Conservation (phyloP, 73 alveolate genomes). For the Stentor coeruleus region DNA sequence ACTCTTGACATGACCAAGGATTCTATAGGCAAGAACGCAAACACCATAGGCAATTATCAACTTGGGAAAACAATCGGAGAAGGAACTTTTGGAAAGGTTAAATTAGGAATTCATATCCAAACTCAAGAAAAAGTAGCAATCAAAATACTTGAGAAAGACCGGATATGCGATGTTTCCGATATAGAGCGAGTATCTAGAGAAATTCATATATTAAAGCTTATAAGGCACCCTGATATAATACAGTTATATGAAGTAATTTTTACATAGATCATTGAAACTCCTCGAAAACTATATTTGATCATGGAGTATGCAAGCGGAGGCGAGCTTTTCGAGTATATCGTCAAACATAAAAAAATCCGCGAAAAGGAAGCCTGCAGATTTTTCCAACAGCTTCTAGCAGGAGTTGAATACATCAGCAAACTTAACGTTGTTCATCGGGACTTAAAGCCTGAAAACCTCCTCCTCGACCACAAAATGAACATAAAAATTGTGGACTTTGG, state of each 20-base stretch:
- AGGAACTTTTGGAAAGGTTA: conserved; percentile 46
- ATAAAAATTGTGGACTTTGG: conserved; percentile 95
- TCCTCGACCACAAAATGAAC: conserved; percentile 75
- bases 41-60: conserved; percentile 39
- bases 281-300: conserved; percentile 59
- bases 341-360: conserved; percentile 62
- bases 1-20: no score
- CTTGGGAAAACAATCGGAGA: conserved; percentile 41
- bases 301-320: conserved; percentile 89
- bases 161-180: conserved; percentile 72
- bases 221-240: conserved; percentile 72
- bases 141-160: conserved; percentile 76
- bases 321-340: conserved; percentile 78
- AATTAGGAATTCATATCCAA: conserved; percentile 39
- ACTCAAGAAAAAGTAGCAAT: conserved; percentile 74
- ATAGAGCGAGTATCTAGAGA: conserved; percentile 80
- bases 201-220: conserved; percentile 71
- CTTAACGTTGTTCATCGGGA: conserved; percentile 90
- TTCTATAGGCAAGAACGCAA: no score
- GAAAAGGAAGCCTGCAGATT: conserved; percentile 92
- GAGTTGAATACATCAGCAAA: conserved; percentile 87
- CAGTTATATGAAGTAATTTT: conserved; percentile 78
- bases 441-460: conserved; percentile 90
- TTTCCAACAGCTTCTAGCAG: conserved; percentile 80
- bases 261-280: conserved; percentile 83